Base-by-base conservation (phyloP, 2,329 filamentous ascomycete species). In the Trichoderma sp. region DNA sequence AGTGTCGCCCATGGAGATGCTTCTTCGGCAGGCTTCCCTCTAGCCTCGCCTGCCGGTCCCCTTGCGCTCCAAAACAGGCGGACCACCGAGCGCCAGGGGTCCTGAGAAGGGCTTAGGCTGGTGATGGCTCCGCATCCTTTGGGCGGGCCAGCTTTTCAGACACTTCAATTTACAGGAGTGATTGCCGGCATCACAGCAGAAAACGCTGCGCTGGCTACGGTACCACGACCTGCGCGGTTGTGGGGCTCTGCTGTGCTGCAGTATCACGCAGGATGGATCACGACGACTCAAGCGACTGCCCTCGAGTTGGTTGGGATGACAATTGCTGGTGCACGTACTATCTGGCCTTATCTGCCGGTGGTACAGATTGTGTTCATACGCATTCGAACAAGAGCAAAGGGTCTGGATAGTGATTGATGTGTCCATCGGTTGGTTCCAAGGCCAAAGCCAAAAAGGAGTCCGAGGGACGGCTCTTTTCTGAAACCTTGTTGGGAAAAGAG, bases 191-290 rank as follows among this genome's bases (percentile, higher is more conserved):
- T 39, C 24, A 51, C 47, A 41, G 26, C 21, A 26, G 41, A 41
- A 48, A 51, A 26, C 24, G 45, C 44, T 47, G 45, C 45, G 48
- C 44, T 34, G 57, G 57, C 44, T 60, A 34, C 44, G 14, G 57
- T 60, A 60, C 57, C 58, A 61, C 21, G 48, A 28, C 59, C 21
- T 62, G 43, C 48, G 58, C 24, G 59, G 48, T 39, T 45, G 59
- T 54, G 59, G 59, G 24, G 59, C 59, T 52, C 34, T 19, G 26
- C 59, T 45, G 14, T 15, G 17, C 24, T 44, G 39, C 19, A 44
- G 19, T 45, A 19, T 39, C 34, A 39, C 43, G 39, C 45, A 41
- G 24, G 21, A 39, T 63, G 50, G 48, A 63, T 55, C 50, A 24
- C 41, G n/a, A 44, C 59, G 59, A 63, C 50, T 63, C 50, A 63